Base-by-base conservation (phyloP, 2,329 filamentous ascomycete species). In the Pseudovirgaria hyperparasitica region DNA sequence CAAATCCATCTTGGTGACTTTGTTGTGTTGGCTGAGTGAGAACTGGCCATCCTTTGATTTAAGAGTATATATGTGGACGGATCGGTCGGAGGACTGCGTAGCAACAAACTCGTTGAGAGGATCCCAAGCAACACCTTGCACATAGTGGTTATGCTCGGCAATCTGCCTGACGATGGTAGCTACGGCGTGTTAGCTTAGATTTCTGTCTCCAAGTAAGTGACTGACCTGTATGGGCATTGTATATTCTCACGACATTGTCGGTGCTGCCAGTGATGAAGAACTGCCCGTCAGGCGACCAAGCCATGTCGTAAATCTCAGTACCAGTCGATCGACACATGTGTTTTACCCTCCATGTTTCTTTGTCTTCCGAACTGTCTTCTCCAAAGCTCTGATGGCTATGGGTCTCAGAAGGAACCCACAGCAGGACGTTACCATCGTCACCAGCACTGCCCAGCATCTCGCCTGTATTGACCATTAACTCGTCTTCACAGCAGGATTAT, bases 221-320 rank as follows among this genome's bases (percentile, higher is more conserved):
- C 67, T 37, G 63, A 86, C 82, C 87, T 44, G 81, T 90, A 38
- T 81, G 78, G 30, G 86, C 82, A 55, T 92, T 94, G 64, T 94
- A 96, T 43, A 98, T 96, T 33, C 87, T 73, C 32, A 90, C 86
- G 50, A 96, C 78, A 52, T 98, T 98, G 60, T 98, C 90, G 86
- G 98, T 96, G 59, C 90, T 96, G 20, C 90, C 90, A 14, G 92
- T 94, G 43, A 98, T 94, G 62, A 98, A 93, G 60, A 92, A 90
- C 20, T 76, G 65, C 20, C 82, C 85, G 54, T 98, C 90, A n/a
- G 92, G 92, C 25, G 90, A 96, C 92, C 90, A 98, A 26, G 90
- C 90, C 31, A 98, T 63, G 55, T 98, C 90, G 58, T 98, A 98
- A 40, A 98, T 96, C 54, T 98, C 90, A 8, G 86, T 84, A 19